Percentiles rank a stretch among this genome's conserved stretches.
Evolutionary conservation across 257 asterid species (phyloP).

Genomic region (Solanum pimpinellifolium): DNA sequence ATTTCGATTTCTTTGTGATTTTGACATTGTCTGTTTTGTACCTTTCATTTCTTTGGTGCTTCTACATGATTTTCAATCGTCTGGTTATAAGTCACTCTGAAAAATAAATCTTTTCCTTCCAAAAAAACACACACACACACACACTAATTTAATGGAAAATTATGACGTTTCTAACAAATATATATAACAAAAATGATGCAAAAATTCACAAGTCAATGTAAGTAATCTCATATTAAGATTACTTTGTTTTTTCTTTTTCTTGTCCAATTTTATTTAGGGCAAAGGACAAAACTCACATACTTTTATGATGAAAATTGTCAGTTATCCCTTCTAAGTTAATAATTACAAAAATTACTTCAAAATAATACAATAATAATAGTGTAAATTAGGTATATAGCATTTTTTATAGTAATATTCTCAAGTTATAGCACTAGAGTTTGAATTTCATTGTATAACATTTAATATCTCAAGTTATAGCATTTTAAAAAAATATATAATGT

Average conservation of each 20-base stretch:
- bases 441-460: too few relatives aligned
- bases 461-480: too few relatives aligned
- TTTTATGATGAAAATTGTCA: too few relatives aligned
- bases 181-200: not conserved
- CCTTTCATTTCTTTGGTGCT: not conserved
- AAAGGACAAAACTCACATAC: too few relatives aligned
- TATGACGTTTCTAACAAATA: not conserved
- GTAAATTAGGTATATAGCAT: too few relatives aligned
- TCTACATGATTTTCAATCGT: not conserved
- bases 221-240: not conserved
- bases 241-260: not conserved
- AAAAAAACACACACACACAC: too few relatives aligned
- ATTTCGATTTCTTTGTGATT: not conserved
- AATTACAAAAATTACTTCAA: too few relatives aligned
- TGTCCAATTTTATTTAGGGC: too few relatives aligned
- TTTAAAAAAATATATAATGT: too few relatives aligned
- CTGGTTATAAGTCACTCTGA: not conserved
- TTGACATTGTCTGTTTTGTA: not conserved
- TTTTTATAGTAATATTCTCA: too few relatives aligned
- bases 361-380: too few relatives aligned
- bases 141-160: not conserved
- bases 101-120: not conserved
- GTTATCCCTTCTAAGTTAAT: accelerated
- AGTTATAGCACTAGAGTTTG: too few relatives aligned
- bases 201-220: not conserved